Conservation (phyloP, 2,329 filamentous ascomycete genomes). For the Corynespora cassiicola region DNA sequence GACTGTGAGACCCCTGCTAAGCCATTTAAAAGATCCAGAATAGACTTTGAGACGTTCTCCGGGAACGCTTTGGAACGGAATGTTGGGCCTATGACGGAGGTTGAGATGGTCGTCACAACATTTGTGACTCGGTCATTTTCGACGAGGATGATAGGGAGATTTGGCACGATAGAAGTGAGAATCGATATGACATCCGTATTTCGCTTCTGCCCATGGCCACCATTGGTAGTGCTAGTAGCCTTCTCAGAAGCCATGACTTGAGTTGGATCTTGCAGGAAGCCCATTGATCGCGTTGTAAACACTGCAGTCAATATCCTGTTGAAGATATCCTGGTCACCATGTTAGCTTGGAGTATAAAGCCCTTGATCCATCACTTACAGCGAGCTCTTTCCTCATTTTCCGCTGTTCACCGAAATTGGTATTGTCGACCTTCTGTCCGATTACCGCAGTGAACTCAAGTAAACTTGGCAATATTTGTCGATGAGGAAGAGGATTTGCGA, state of each 20-base stretch:
- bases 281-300: constrained; percentile 85
- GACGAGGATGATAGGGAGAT: constrained; percentile 80
- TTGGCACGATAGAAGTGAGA: constrained; percentile 78
- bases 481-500: constrained; percentile 94
- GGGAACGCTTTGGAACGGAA: constrained; percentile 88
- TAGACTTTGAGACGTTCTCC: constrained; percentile 76
- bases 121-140: constrained; percentile 83
- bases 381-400: constrained; percentile 88
- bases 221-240: constrained; percentile 27
- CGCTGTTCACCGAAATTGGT: constrained; percentile 95
- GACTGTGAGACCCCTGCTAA: constrained; percentile 79
- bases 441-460: constrained; percentile 84
- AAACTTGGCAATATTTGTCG: constrained; percentile 86
- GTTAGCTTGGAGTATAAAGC: constrained; percentile 22
- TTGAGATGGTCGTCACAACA: constrained; percentile 80
- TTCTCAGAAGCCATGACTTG: constrained; percentile 39
- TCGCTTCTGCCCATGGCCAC: constrained; percentile 50
- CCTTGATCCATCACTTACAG: constrained; percentile 67
- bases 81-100: constrained; percentile 80
- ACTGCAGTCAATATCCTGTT: constrained; percentile 87
- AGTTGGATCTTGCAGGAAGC: constrained; percentile 67
- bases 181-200: constrained; percentile 75
- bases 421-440: constrained; percentile 96
- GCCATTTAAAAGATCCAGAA: constrained; percentile 76
- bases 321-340: constrained; percentile 75